Percentiles rank a stretch among this genome's conserved stretches.
Evolutionary conservation across 176 grass and related monocot species (phyloP).

Genomic region (Hyparrhenia diplandra): DNA sequence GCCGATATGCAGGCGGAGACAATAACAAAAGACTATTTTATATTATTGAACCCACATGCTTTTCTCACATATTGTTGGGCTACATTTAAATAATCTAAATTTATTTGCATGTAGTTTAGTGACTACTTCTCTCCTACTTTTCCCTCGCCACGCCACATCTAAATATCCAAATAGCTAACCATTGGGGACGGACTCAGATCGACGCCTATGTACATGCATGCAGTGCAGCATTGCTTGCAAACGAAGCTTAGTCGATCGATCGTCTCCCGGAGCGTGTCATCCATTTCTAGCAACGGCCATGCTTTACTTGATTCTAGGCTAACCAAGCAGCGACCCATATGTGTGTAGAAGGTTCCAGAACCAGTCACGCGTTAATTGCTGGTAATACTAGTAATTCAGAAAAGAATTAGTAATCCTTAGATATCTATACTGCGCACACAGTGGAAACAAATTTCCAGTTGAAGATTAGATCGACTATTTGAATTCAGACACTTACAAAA

Average conservation of each 20-base stretch:
- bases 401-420: background rate
- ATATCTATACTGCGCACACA: no score
- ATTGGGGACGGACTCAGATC: no score
- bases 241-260: constrained; percentile 1
- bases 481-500: background rate
- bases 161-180: no score
- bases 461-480: background rate
- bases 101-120: no score
- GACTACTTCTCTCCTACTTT: no score
- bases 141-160: no score
- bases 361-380: background rate
- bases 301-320: background rate
- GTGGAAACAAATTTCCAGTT: no score
- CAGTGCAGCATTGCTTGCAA: constrained; percentile 6
- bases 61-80: no score
- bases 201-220: background rate
- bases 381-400: background rate
- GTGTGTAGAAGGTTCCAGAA: background rate
- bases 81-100: no score
- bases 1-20: no score
- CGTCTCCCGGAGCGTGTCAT: background rate
- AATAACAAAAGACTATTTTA: no score
- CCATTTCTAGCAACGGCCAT: background rate
- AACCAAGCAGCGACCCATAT: background rate
- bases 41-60: no score